These are phyloP conservation scores for Cladophialophora carrionii DNA, from an alignment of 2,329 filamentous ascomycete genomes.

Conservation along the genomic window DNA sequence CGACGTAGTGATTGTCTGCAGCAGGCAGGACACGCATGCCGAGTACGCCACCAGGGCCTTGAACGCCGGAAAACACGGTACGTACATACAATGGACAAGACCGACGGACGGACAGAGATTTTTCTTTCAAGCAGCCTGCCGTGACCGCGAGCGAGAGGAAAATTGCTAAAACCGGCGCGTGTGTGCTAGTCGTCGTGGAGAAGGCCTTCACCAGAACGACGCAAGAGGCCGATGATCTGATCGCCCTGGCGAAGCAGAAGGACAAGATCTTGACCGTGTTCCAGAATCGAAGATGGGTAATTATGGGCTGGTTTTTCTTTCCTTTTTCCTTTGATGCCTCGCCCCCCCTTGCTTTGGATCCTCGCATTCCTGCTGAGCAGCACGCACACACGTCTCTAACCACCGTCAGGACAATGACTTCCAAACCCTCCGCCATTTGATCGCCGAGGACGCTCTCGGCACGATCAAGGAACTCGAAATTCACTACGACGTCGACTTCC, in stretches of 20 bases:
- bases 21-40: conserved; percentile 72
- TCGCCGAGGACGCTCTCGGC: conserved; percentile 64
- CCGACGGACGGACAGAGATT: background rate
- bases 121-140: background rate
- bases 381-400: background rate
- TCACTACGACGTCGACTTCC: conserved; percentile 71
- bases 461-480: conserved; percentile 74
- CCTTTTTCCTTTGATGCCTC: background rate
- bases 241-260: conserved; percentile 56
- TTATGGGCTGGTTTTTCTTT: background rate
- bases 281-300: conserved; percentile 65
- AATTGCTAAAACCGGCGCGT: background rate
- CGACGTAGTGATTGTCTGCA: conserved; percentile 72
- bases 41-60: conserved; percentile 67
- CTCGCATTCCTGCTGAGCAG: background rate
- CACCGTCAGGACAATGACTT: conserved; percentile 71
- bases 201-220: conserved; percentile 78
- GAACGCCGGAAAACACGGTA: conserved; percentile 69
- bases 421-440: conserved; percentile 65
- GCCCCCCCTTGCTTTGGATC: background rate
- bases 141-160: background rate
- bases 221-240: conserved; percentile 67
- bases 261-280: conserved; percentile 65
- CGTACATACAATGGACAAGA: conserved; percentile 10
- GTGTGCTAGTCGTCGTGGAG: conserved; percentile 66